A percentile compares a stretch with the other conserved stretches of the same genome.
Conservation (phyloP, 2,329 filamentous ascomycete genomes). For the Aspergillus sojae region DNA sequence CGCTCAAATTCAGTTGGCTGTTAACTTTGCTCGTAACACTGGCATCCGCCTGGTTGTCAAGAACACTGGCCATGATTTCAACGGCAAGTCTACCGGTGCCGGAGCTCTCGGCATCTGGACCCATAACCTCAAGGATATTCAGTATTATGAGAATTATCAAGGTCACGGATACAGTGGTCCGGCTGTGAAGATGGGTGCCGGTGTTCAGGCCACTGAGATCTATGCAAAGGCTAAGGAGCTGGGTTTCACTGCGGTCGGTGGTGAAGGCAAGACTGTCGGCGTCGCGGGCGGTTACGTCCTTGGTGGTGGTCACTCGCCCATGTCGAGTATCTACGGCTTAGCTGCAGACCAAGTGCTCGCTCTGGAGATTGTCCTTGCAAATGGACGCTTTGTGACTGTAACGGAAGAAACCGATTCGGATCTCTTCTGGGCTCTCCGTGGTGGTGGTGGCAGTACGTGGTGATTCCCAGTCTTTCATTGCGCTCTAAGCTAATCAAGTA, state of each 20-base stretch:
- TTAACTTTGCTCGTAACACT: slow-evolving; percentile 28
- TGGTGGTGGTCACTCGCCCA: slow-evolving; percentile 61
- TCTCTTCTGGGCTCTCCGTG: slow-evolving; percentile 63
- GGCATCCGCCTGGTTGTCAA: slow-evolving; percentile 43
- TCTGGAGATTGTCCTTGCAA: slow-evolving; percentile 28
- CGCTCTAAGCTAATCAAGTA: slow-evolving; percentile 19
- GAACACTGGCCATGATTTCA: slow-evolving; percentile 54
- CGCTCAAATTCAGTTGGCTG: slow-evolving; percentile 39
- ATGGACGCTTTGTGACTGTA: slow-evolving; percentile 31
- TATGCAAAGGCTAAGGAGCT: slow-evolving; percentile 49
- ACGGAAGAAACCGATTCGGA: slow-evolving; percentile 17
- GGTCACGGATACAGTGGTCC: slow-evolving; percentile 50
- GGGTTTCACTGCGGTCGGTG: slow-evolving; percentile 56
- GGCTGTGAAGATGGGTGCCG: slow-evolving; percentile 58
- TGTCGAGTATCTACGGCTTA: slow-evolving; percentile 59
- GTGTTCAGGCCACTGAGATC: slow-evolving; percentile 54
- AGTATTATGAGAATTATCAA: slow-evolving; percentile 44
- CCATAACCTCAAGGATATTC: slow-evolving; percentile 49
- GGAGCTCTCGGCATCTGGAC: slow-evolving; percentile 55
- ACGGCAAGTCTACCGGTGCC: slow-evolving; percentile 50
- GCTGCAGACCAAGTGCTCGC: slow-evolving; percentile 36
- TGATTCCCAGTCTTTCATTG: background rate
- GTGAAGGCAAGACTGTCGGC: slow-evolving; percentile 57
- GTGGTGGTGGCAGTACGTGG: slow-evolving; percentile 18
- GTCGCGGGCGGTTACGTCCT: slow-evolving; percentile 62